A percentile compares a stretch with the other conserved stretches of the same genome.
These are phyloP conservation scores for Gynandropsis gynandra DNA, from an alignment of 345 rosid genomes.

Conservation along the genomic window DNA sequence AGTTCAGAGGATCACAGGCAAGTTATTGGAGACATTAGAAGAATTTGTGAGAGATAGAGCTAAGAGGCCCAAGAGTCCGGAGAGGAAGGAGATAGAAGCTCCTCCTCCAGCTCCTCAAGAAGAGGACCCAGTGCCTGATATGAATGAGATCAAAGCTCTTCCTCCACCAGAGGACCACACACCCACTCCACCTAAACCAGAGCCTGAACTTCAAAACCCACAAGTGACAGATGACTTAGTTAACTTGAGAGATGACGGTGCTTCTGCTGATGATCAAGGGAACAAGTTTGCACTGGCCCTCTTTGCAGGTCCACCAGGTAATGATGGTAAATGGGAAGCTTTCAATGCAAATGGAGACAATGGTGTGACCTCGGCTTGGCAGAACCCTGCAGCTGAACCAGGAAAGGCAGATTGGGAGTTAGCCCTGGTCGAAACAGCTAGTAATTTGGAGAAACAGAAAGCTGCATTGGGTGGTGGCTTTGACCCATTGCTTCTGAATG, in stretches of 20 bases:
- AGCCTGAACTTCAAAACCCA: constrained; percentile 36
- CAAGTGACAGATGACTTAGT: constrained; percentile 59
- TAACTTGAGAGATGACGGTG: constrained; percentile 63
- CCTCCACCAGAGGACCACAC: constrained; percentile 61
- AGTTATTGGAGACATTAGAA: constrained; percentile 70
- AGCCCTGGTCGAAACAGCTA: constrained; percentile 81
- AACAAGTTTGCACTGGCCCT: constrained; percentile 76
- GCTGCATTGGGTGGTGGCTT: constrained; percentile 80
- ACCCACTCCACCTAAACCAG: constrained; percentile 40
- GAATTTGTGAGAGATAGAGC: constrained; percentile 83
- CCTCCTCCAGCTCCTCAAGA: constrained; percentile 32
- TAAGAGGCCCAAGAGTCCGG: constrained; percentile 62
- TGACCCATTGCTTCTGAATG: constrained; percentile 70
- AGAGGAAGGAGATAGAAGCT: constrained; percentile 49
- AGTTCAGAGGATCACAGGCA: constrained; percentile 76
- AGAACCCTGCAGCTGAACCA: constrained; percentile 67
- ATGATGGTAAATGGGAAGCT: constrained; percentile 71
- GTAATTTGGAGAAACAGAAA: constrained; percentile 62
- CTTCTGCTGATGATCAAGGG: constrained; percentile 65
- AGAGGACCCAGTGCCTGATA: constrained; percentile 43
- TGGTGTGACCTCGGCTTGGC: constrained; percentile 78
- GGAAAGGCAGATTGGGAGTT: constrained; percentile 85
- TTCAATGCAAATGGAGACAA: constrained; percentile 53
- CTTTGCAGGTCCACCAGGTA: constrained; percentile 52
- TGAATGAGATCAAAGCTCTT: constrained; percentile 74